These are phyloP conservation scores for Euclidium syriacum DNA, from an alignment of 345 rosid species.

Conservation along the genomic window DNA sequence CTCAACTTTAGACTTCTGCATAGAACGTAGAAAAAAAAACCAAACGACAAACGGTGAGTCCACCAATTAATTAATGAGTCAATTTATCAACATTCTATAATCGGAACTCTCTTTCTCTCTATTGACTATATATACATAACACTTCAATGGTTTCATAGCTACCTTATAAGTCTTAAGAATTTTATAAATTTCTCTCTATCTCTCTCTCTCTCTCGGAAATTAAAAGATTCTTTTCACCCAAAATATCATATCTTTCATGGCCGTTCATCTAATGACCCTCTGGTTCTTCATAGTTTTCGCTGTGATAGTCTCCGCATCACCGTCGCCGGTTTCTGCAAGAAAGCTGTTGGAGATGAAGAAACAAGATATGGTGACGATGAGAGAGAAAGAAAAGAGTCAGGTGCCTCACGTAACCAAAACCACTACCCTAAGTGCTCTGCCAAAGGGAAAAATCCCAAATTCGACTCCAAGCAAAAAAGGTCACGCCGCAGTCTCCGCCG, in stretches of 20 bases:
- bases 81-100: slow-evolving; percentile 13
- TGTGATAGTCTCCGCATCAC: slow-evolving; percentile 28
- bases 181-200: slow-evolving; percentile 2
- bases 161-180: background rate
- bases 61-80: slow-evolving; percentile 14
- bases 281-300: slow-evolving; percentile 29
- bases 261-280: slow-evolving; percentile 26
- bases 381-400: slow-evolving; percentile 33
- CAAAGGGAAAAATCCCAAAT: slow-evolving; percentile 51
- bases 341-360: slow-evolving; percentile 30
- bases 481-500: slow-evolving; percentile 43
- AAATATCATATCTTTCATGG: slow-evolving; percentile 38
- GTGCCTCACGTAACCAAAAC: slow-evolving; percentile 32
- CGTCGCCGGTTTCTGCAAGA: slow-evolving; percentile 42
- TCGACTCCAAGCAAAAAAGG: slow-evolving; percentile 71
- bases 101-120: slow-evolving; percentile 8
- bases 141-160: slow-evolving; percentile 2
- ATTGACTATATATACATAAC: slow-evolving; percentile 12
- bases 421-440: slow-evolving; percentile 40
- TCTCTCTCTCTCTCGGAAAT: background rate
- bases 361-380: slow-evolving; percentile 12
- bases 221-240: background rate
- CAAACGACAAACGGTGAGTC: slow-evolving; percentile 17
- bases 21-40: background rate
- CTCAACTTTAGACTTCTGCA: slow-evolving; percentile 5